Conservation (phyloP, 306 rosid species). For the Pyrus betulifolia region DNA sequence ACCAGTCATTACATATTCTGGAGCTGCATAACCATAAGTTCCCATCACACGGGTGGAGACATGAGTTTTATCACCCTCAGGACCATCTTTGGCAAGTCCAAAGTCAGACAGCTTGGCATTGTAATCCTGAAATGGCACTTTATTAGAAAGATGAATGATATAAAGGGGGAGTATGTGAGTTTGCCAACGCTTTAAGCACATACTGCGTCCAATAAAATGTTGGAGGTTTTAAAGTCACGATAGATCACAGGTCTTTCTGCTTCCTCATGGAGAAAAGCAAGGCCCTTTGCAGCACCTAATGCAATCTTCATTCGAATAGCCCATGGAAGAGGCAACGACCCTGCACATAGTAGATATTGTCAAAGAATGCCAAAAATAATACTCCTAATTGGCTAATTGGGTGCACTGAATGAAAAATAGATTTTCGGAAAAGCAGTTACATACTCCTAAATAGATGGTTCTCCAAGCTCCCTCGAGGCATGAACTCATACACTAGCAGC, state of each 20-base stretch:
- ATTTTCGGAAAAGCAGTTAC: conserved; percentile 16
- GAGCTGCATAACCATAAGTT: conserved; percentile 97
- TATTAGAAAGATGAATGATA: conserved; percentile 28
- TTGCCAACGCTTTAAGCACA: conserved; percentile 25
- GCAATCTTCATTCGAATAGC: conserved; percentile 96
- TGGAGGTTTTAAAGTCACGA: conserved; percentile 93
- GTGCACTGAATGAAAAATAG: neutral
- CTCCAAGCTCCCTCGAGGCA: conserved; percentile 98
- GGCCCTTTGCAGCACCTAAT: conserved; percentile 93
- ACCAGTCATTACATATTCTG: conserved; percentile 99
- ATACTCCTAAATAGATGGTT: conserved; percentile 93
- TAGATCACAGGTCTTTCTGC: conserved; percentile 94
- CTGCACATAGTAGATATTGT: conserved; percentile 35
- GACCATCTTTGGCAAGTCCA: conserved; percentile 99
- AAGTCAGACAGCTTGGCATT: conserved; percentile 96
- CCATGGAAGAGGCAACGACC: conserved; percentile 98
- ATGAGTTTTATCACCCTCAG: conserved; percentile 95
- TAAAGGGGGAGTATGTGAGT: neutral
- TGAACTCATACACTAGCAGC: conserved; percentile 86
- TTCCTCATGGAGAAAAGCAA: conserved; percentile 95
- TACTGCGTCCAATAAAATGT: conserved; percentile 94
- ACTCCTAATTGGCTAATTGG: neutral
- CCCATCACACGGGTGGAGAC: conserved; percentile 99
- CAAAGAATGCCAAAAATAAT: conserved; percentile 13
- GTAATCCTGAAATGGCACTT: conserved; percentile 57